Conservation (phyloP, 2,329 filamentous ascomycete species). For the Neopestalotiopsis clavispora region DNA sequence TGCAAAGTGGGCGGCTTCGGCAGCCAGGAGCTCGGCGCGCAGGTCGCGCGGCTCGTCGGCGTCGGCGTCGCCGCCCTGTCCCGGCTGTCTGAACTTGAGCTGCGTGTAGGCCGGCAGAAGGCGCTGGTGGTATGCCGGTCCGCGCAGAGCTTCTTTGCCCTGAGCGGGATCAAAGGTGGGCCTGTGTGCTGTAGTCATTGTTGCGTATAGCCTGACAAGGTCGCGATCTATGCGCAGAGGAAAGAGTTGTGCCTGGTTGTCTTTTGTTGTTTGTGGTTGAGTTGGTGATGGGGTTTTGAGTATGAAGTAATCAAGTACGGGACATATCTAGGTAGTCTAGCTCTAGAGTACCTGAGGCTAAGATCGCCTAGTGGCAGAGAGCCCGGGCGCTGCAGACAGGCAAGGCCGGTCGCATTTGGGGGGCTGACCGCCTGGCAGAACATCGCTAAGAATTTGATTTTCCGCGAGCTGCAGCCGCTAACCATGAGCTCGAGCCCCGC, state of each 20-base stretch:
- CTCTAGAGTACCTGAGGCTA: slow-evolving; percentile 4
- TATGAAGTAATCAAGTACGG: neutral
- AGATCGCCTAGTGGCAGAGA: neutral
- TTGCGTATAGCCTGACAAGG: neutral
- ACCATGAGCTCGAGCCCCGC: slow-evolving; percentile 26
- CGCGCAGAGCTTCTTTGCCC: slow-evolving; percentile 93
- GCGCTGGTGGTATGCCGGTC: slow-evolving; percentile 94
- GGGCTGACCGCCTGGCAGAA: slow-evolving; percentile 58
- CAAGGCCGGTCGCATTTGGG: slow-evolving; percentile 24
- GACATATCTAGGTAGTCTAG: too few species aligned
- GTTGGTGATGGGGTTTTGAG: neutral
- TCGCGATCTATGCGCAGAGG: neutral
- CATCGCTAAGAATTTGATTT: slow-evolving; percentile 25
- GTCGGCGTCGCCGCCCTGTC: slow-evolving; percentile 85
- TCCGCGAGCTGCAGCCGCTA: slow-evolving; percentile 21
- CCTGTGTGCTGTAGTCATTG: slow-evolving; percentile 74
- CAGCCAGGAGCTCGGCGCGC: slow-evolving; percentile 85
- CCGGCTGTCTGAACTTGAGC: slow-evolving; percentile 81
- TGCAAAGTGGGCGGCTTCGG: slow-evolving; percentile 85
- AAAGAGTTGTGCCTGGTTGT: neutral
- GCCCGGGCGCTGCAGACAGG: slow-evolving; percentile 10
- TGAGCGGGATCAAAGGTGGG: slow-evolving; percentile 96
- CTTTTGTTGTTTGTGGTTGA: slow-evolving; percentile 16
- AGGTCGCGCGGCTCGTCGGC: slow-evolving; percentile 72
- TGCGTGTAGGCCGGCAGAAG: slow-evolving; percentile 92